Evolutionary conservation across 345 rosid genomes (phyloP).

Genomic region (Cardiospermum halicacabum): DNA sequence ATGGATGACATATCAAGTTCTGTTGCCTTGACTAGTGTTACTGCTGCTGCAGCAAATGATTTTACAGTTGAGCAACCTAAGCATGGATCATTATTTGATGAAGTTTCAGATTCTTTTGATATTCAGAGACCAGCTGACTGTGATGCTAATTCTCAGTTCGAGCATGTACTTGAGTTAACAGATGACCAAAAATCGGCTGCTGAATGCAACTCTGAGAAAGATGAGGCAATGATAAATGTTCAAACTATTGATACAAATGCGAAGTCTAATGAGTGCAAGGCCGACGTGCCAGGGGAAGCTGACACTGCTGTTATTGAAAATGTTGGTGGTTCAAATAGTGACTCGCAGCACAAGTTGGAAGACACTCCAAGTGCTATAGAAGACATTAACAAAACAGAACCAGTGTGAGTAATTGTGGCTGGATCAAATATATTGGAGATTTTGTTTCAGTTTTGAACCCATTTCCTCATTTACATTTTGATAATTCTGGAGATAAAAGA

Average conservation of each 20-base stretch:
- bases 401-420: constrained; percentile 34
- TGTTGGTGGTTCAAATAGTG: background rate
- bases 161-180: constrained; percentile 8
- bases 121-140: constrained; percentile 12
- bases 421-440: constrained; percentile 12
- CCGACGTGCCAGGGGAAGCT: constrained; percentile 1
- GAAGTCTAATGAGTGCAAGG: background rate
- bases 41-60: constrained; percentile 17
- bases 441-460: constrained; percentile 5
- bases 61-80: constrained; percentile 12
- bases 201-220: constrained; percentile 14
- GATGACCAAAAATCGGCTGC: constrained; percentile 19
- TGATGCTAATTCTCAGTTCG: constrained; percentile 9
- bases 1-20: constrained; percentile 18
- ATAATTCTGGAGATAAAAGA: no score
- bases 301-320: background rate
- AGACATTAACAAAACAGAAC: constrained; percentile 24
- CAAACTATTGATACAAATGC: constrained; percentile 20
- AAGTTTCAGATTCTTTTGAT: constrained; percentile 13
- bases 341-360: background rate
- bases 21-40: background rate
- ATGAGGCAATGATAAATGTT: constrained; percentile 17
- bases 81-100: constrained; percentile 4
- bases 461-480: background rate
- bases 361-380: constrained; percentile 18